These are phyloP conservation scores for Prototheca wickerhamii DNA, from an alignment of 163 green algal genomes.

Conservation along the genomic window DNA sequence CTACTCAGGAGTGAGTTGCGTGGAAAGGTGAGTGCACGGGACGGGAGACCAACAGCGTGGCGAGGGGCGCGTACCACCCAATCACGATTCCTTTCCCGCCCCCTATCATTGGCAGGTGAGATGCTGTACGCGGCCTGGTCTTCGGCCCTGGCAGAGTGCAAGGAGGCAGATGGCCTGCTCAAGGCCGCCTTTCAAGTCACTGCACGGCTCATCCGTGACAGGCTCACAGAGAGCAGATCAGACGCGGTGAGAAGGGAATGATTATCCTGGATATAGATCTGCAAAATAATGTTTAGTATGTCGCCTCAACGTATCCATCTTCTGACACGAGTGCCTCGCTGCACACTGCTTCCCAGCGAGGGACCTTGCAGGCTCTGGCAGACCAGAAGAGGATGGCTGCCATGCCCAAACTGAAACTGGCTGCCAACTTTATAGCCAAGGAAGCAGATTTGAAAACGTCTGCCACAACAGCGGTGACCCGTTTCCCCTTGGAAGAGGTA, in stretches of 20 bases:
- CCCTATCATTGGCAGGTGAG: too few species aligned
- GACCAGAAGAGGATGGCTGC: constrained; percentile 4
- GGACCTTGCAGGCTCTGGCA: background rate
- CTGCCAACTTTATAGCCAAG: constrained; percentile 8
- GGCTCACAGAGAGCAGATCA: background rate
- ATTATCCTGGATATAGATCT: background rate
- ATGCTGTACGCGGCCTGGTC: too few species aligned
- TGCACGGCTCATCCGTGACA: background rate
- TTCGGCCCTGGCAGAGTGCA: too few species aligned
- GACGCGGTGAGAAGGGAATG: background rate
- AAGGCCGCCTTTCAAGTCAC: background rate
- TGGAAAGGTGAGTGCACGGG: too few species aligned
- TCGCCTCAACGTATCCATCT: too few species aligned
- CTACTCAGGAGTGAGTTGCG: too few species aligned
- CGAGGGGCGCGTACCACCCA: too few species aligned
- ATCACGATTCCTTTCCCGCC: too few species aligned
- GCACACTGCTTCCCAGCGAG: too few species aligned
- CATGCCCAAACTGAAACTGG: background rate
- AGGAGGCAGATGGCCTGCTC: background rate
- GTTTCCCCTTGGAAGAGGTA: constrained; percentile 10
- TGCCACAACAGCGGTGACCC: constrained; percentile 1
- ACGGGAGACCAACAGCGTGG: too few species aligned
- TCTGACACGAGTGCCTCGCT: too few species aligned
- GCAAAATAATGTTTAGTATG: too few species aligned
- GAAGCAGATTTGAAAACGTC: background rate